Base-by-base conservation (phyloP, 2,329 filamentous ascomycete species). In the Cercospora janseana region DNA sequence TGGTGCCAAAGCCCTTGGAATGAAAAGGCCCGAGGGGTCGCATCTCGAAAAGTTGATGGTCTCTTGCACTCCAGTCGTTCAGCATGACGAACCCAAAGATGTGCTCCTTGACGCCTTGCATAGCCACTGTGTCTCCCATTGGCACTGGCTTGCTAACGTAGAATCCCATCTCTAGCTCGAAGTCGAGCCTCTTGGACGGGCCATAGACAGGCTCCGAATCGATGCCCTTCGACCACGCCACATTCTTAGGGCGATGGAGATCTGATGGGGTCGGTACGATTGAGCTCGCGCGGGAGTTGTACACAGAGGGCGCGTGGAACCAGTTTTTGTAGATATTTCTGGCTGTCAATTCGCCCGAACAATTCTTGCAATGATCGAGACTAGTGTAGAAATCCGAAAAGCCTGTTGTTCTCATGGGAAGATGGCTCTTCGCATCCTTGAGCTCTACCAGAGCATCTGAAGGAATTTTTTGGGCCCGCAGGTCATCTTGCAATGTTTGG, bases 41-140 rank as follows among this genome's bases (percentile, higher is more conserved):
- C 80, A 84, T 84, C 58, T 85, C 82, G 26, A 80, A 72, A 0
- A 69, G 73, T 62, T 85, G 81, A 16, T 85, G 79, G 60, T 85
- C 81, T 8, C 63, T 47, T 2, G 63, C 71, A 44, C 72, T 77
- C 81, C 81, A 85, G 54, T 85, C 81, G 55, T 85, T 85, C 9
- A 85, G 60, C 28, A 85, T 65, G 0, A 81, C 76, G n/a, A 82
- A 69, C 0, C 82, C 81, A 61, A 85, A 84, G 12, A 84, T 79
- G 56, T 84, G 78, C 0, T 79, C 72, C 12, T 69, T 66, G 0
- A 73, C 72, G 4, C 75, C 62, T 12, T 60, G 60, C n/a, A 75
- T 71, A 6, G 69, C 54, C 18, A 77, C 62, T 0, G 59, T 57
- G 1, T 68, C 55, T 1, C 74, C 73, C 6, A 66, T 64, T 1